These are phyloP conservation scores for Dipodascus geniculatus DNA, from an alignment of 805 yeast species.

Conservation along the genomic window DNA sequence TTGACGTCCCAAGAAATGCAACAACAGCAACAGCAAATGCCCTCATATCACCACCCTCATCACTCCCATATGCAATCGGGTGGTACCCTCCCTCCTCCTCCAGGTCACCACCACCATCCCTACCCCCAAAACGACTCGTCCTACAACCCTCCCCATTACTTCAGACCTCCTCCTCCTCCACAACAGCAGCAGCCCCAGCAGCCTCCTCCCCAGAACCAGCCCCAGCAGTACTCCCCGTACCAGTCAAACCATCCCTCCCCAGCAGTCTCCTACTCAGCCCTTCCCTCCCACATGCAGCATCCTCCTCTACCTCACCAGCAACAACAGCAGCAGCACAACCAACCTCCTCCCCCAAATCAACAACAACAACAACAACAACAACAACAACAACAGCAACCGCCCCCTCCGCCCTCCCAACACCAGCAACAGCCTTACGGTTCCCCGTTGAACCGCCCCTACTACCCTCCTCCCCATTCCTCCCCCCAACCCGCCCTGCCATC, in stretches of 20 bases:
- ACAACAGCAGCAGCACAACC: not conserved
- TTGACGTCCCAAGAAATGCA: not conserved
- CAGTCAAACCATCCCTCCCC: constrained; percentile 1
- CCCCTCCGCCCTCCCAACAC: not conserved
- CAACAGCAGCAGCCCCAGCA: not conserved
- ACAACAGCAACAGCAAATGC: not conserved
- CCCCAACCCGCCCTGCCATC: not conserved
- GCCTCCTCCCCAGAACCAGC: not conserved
- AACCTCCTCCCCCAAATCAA: not conserved
- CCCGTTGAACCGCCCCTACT: not conserved
- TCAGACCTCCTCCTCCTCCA: not conserved
- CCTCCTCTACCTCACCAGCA: not conserved
- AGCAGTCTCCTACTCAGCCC: not conserved
- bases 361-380: not conserved
- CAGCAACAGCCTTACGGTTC: not conserved
- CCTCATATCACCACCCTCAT: not conserved
- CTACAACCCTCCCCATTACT: not conserved
- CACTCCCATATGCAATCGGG: not conserved
- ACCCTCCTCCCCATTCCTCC: not conserved
- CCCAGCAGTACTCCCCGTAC: not conserved
- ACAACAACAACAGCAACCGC: not conserved
- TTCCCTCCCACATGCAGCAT: not conserved
- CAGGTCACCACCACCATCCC: not conserved
- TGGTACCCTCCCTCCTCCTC: not conserved
- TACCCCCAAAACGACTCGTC: not conserved